phyloP scores from a whole-genome alignment of 257 asterid genomes.

The Paraleonurus japonicus region DNA sequence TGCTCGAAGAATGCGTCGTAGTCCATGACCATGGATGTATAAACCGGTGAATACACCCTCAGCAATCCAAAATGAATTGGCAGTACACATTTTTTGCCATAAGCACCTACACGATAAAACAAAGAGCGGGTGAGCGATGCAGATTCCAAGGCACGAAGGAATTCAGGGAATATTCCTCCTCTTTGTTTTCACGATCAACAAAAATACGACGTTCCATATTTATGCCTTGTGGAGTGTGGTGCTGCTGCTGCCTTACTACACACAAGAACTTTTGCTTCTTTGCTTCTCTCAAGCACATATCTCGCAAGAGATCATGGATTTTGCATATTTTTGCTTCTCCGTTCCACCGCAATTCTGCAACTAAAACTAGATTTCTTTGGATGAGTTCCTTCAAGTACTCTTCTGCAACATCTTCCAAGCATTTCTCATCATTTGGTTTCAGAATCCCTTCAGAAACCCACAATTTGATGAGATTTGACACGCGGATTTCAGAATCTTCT shows the following conservation, averaged over 20 bases:
- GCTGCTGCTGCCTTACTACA: not conserved
- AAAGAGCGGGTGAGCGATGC: not conserved
- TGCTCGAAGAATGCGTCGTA: not conserved
- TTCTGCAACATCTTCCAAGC: not conserved
- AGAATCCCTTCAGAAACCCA: not conserved
- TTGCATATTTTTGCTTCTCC: not conserved
- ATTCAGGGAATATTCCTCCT: too few relatives aligned
- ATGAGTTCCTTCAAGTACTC: not conserved
- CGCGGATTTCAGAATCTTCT: not conserved
- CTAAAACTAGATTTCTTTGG: not conserved
- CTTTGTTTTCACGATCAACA: too few relatives aligned
- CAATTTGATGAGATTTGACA: not conserved
- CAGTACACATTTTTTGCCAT: too few relatives aligned
- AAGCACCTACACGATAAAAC: not conserved
- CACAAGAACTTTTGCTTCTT: not conserved
- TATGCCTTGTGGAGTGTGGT: not conserved
- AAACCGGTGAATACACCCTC: too few relatives aligned
- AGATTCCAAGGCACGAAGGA: not conserved
- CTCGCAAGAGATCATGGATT: constrained; percentile 8
- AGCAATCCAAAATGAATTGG: too few relatives aligned
- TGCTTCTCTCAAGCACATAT: not conserved
- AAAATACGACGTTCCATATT: not conserved
- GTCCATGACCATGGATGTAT: too few relatives aligned
- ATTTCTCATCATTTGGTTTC: not conserved
- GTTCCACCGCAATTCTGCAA: not conserved